A percentile compares a stretch with the other conserved stretches of the same genome.
phyloP scores from a whole-genome alignment of 192 early-diverging fungal genomes.

The Ambispora gerdemannii region DNA sequence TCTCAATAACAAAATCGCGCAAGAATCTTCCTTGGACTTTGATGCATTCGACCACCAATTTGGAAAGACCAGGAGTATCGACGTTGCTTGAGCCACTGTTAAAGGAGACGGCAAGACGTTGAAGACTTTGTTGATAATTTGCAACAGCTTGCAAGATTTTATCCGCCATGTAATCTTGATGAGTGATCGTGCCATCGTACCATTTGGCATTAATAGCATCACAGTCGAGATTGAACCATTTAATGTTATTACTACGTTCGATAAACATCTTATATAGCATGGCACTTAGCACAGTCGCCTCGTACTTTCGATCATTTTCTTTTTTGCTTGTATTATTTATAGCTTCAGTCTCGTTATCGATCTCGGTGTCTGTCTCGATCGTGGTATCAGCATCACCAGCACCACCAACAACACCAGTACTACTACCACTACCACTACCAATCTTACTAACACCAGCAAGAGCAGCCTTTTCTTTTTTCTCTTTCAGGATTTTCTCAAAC shows the following conservation, averaged over 20 bases:
- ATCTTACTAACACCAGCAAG: too few species aligned
- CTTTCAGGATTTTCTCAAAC: background rate
- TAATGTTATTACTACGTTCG: background rate
- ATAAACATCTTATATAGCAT: background rate
- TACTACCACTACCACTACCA: too few species aligned
- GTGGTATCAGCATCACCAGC: background rate
- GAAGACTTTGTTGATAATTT: background rate
- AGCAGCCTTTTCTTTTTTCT: background rate
- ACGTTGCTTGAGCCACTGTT: background rate
- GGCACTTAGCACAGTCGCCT: background rate
- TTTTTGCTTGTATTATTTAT: too few species aligned
- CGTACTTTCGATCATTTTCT: background rate
- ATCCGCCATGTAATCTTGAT: background rate
- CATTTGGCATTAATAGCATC: background rate
- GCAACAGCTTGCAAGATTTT: background rate
- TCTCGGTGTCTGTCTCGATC: background rate
- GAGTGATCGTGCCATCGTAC: background rate
- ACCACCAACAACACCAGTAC: too few species aligned
- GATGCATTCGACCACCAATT: background rate
- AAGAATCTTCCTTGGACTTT: background rate
- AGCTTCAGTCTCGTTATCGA: background rate
- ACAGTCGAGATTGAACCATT: background rate
- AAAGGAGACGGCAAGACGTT: background rate
- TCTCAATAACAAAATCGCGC: background rate
- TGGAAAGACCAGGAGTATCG: background rate